A percentile compares a stretch with the other conserved stretches of the same genome.
phyloP scores from a whole-genome alignment of 1,139 yeast genomes.

The Suhomyces kunorum region DNA sequence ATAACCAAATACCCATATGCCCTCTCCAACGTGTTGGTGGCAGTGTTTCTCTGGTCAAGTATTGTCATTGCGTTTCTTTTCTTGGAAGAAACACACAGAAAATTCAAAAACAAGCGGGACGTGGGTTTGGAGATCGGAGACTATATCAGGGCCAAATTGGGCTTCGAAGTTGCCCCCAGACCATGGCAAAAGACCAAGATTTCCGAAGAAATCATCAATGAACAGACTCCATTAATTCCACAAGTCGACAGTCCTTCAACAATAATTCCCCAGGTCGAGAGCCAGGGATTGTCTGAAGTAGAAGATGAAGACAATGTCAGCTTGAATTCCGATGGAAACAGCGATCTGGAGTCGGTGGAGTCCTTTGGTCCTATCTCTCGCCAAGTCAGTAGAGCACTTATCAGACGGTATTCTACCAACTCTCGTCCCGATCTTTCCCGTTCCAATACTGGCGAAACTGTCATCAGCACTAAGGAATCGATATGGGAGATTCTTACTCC shows the following conservation, averaged over 20 bases:
- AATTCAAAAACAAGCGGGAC: conserved; percentile 44
- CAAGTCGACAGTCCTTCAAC: neutral
- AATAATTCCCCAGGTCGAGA: neutral
- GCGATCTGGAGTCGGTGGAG: conserved; percentile 9
- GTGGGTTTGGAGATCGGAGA: conserved; percentile 58
- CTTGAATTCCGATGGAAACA: neutral
- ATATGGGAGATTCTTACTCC: conserved; percentile 21
- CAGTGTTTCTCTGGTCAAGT: conserved; percentile 43
- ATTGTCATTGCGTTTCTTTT: conserved; percentile 49
- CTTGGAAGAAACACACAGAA: conserved; percentile 61
- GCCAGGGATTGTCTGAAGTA: neutral
- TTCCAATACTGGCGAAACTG: conserved; percentile 6
- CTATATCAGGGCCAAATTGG: conserved; percentile 34
- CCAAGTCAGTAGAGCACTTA: conserved; percentile 14
- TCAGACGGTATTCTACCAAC: conserved; percentile 21
- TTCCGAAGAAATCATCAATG: neutral
- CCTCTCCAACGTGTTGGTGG: conserved; percentile 58
- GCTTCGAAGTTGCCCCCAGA: conserved; percentile 32
- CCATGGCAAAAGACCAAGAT: conserved; percentile 29
- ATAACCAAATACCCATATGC: conserved; percentile 55
- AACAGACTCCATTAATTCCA: conserved; percentile 8
- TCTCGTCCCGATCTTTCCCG: conserved; percentile 8
- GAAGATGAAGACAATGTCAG: neutral
- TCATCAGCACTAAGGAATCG: neutral
- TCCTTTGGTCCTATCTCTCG: conserved; percentile 12